Evolutionary conservation across 805 yeast species (phyloP).

Genomic region (Cyberlindnera maritima): DNA sequence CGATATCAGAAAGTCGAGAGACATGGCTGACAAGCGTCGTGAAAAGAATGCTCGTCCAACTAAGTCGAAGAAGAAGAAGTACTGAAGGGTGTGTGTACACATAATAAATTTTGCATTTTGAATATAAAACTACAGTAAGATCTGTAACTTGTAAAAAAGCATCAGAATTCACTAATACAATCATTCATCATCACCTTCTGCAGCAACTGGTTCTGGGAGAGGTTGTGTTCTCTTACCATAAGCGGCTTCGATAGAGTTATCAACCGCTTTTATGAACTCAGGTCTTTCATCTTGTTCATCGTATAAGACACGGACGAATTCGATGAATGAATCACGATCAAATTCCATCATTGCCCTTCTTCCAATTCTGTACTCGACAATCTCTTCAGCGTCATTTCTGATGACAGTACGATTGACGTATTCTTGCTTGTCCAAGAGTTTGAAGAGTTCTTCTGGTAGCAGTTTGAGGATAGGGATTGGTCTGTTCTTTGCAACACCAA

Average conservation of each 20-base stretch:
- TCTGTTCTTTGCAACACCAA: slow-evolving; percentile 21
- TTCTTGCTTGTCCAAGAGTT: slow-evolving; percentile 25
- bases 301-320: slow-evolving; percentile 23
- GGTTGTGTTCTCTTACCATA: slow-evolving; percentile 12
- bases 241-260: slow-evolving; percentile 18
- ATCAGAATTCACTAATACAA: too few relatives aligned
- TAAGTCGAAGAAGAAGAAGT: slow-evolving; percentile 29
- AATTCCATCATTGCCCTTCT: slow-evolving; percentile 30
- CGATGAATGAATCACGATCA: slow-evolving; percentile 23
- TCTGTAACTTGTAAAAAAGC: too few relatives aligned
- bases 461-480: slow-evolving; percentile 14
- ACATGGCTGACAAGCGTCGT: slow-evolving; percentile 61
- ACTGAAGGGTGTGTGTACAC: background rate
- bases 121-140: too few relatives aligned
- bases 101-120: too few relatives aligned
- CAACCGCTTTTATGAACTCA: slow-evolving; percentile 15
- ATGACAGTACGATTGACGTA: slow-evolving; percentile 24
- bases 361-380: slow-evolving; percentile 30
- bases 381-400: slow-evolving; percentile 22
- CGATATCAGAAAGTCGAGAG: slow-evolving; percentile 77
- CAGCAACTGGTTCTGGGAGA: background rate
- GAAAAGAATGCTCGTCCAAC: slow-evolving; percentile 85
- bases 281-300: slow-evolving; percentile 21
- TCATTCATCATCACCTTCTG: background rate
- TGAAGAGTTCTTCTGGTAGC: slow-evolving; percentile 22